These are phyloP conservation scores for Annulohypoxylon nitens DNA, from an alignment of 495 filamentous ascomycete species.

Conservation along the genomic window DNA sequence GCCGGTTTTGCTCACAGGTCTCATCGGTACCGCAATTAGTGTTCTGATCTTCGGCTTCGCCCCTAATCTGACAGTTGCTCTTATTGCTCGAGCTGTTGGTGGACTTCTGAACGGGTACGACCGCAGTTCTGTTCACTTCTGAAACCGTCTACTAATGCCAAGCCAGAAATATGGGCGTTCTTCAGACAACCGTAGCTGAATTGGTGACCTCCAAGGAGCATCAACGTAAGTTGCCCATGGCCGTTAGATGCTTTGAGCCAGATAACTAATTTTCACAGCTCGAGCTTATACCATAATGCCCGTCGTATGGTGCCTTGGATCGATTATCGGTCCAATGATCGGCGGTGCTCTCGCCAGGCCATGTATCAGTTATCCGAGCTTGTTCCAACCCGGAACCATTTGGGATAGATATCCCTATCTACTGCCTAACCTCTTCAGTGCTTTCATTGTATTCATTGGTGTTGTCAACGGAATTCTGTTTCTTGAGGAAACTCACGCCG, in stretches of 20 bases:
- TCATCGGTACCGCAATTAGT: conserved; percentile 91
- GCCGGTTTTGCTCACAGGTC: conserved; percentile 87
- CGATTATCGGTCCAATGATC: conserved; percentile 88
- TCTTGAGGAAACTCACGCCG: conserved; percentile 92
- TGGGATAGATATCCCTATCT: conserved; percentile 91
- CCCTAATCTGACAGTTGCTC: conserved; percentile 81
- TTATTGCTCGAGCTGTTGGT: conserved; percentile 89
- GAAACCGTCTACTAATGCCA: conserved; percentile 29
- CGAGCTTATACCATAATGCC: conserved; percentile 98
- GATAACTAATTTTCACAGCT: conserved; percentile 63
- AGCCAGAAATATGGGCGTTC: conserved; percentile 85
- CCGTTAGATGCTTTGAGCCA: conserved; percentile 2
- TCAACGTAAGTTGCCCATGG: conserved; percentile 71
- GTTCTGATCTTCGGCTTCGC: conserved; percentile 96
- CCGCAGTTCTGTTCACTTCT: conserved; percentile 11
- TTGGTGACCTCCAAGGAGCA: conserved; percentile 92
- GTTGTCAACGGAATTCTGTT: conserved; percentile 88
- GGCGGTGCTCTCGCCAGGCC: conserved; percentile 92
- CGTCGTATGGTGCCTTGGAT: conserved; percentile 94
- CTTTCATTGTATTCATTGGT: conserved; percentile 79
- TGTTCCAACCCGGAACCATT: conserved; percentile 79
- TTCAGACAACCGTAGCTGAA: conserved; percentile 95
- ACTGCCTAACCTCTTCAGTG: conserved; percentile 93
- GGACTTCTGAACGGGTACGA: conserved; percentile 90
- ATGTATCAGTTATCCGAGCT: conserved; percentile 79